Conservation (phyloP, 352 stramenopile species). For the Globisporangium camurandrum region DNA sequence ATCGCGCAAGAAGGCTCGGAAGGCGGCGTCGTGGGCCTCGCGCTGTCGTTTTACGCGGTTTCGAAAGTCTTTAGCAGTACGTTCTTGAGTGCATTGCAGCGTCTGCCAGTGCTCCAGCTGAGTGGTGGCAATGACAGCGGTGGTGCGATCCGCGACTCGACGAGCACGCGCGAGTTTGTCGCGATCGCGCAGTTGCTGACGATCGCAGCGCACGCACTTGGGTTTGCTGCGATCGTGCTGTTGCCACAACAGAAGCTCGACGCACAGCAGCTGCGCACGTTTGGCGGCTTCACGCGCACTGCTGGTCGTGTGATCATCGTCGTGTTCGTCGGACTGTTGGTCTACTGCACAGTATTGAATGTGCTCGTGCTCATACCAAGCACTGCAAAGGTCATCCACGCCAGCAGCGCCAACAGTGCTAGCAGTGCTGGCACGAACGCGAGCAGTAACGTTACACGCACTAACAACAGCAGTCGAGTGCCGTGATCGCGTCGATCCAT, state of each 20-base stretch:
- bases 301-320: slow-evolving; percentile 23
- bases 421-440: neutral
- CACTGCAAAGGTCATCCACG: slow-evolving; percentile 3
- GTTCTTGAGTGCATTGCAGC: slow-evolving; percentile 6
- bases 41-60: slow-evolving; percentile 12
- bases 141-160: slow-evolving; percentile 8
- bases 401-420: neutral
- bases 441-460: no score
- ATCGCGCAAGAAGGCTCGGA: slow-evolving; percentile 11
- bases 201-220: slow-evolving; percentile 8
- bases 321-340: slow-evolving; percentile 30
- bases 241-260: slow-evolving; percentile 37
- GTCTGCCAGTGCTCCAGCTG: no score
- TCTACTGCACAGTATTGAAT: slow-evolving; percentile 44
- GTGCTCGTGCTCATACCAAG: slow-evolving; percentile 28
- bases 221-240: slow-evolving; percentile 11
- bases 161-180: slow-evolving; percentile 2
- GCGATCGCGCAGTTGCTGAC: slow-evolving; percentile 7
- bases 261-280: slow-evolving; percentile 29
- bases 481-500: neutral
- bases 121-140: no score
- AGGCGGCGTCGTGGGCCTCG: slow-evolving; percentile 10
- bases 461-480: neutral
- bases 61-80: slow-evolving; percentile 14
- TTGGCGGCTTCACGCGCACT: slow-evolving; percentile 39